phyloP scores from a whole-genome alignment of 2,329 filamentous ascomycete genomes.

The Phialophora macrospora region DNA sequence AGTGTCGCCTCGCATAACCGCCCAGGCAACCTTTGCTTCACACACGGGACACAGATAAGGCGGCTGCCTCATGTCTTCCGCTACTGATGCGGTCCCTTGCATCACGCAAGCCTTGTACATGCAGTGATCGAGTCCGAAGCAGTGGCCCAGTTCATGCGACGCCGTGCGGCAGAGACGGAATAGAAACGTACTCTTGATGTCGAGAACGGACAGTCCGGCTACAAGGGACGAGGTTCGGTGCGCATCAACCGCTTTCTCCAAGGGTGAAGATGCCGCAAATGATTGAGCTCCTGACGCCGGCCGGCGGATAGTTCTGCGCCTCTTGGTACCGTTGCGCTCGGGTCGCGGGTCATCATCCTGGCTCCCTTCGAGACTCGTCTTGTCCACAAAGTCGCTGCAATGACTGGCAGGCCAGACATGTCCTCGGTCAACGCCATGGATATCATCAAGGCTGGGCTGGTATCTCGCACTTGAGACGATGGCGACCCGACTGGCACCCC shows the following conservation, averaged over 20 bases:
- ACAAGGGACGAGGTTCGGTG: not conserved
- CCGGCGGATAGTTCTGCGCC: not conserved
- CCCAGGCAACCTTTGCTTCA: slow-evolving; percentile 57
- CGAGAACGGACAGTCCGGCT: not conserved
- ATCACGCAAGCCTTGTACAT: slow-evolving; percentile 63
- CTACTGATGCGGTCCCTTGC: slow-evolving; percentile 63
- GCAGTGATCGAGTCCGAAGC: slow-evolving; percentile 69
- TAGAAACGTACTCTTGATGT: slow-evolving; percentile 59
- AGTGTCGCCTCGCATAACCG: slow-evolving; percentile 20
- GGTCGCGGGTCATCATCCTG: not conserved
- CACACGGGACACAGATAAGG: slow-evolving; percentile 68
- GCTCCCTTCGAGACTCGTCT: slow-evolving; percentile 40
- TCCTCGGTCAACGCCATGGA: slow-evolving; percentile 48
- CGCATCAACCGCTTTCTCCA: not conserved
- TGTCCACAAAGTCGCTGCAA: slow-evolving; percentile 58
- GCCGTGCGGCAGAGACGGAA: slow-evolving; percentile 62
- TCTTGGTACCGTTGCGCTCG: not conserved
- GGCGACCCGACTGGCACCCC: slow-evolving; percentile 65
- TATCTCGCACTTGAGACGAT: slow-evolving; percentile 68
- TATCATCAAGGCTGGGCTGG: slow-evolving; percentile 54
- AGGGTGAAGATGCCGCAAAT: not conserved
- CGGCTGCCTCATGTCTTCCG: slow-evolving; percentile 66
- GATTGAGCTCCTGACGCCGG: not conserved
- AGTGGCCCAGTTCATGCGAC: slow-evolving; percentile 70
- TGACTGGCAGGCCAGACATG: slow-evolving; percentile 71